Percentiles rank a stretch among this genome's conserved stretches.
phyloP scores from a whole-genome alignment of 2,329 filamentous ascomycete species.

The Alternaria arbusti region DNA sequence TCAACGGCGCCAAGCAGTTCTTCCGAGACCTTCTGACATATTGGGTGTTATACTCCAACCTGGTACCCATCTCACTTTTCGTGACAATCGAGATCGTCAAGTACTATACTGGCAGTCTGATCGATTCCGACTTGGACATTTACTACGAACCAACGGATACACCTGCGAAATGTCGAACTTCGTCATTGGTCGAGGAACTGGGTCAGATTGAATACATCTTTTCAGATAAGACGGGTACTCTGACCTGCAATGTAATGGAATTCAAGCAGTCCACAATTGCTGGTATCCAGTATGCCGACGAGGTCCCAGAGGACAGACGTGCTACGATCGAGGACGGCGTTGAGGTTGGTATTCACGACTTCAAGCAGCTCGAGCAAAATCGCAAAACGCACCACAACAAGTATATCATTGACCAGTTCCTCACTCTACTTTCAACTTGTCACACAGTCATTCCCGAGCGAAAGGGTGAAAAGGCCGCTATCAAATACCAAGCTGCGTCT shows the following conservation, averaged over 20 bases:
- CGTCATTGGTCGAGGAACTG: conserved; percentile 93
- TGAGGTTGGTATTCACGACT: conserved; percentile 83
- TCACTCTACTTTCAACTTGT: conserved; percentile 84
- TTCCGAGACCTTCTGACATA: conserved; percentile 96
- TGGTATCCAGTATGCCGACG: conserved; percentile 91
- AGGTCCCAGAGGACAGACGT: conserved; percentile 87
- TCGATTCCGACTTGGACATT: conserved; percentile 96
- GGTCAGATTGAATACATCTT: conserved; percentile 99
- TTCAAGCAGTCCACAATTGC: conserved; percentile 94
- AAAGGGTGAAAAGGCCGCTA: conserved; percentile 77
- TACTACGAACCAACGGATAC: conserved; percentile 97
- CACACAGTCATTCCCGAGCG: conserved; percentile 97
- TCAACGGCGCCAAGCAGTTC: conserved; percentile 78
- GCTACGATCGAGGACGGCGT: conserved; percentile 78
- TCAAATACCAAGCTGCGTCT: conserved; percentile 98
- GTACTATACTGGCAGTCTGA: conserved; percentile 96
- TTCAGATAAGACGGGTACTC: conserved; percentile 94
- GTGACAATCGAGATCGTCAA: conserved; percentile 98
- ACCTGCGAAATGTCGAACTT: conserved; percentile 93
- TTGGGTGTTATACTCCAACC: conserved; percentile 95
- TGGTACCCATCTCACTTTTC: conserved; percentile 97
- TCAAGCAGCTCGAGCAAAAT: conserved; percentile 76
- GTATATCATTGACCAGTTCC: conserved; percentile 79
- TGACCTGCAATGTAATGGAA: conserved; percentile 99
- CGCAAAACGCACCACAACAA: conserved; percentile 65